Base-by-base conservation (phyloP, 129 eudicot species). In the Chrysanthemum lavandulifolium region DNA sequence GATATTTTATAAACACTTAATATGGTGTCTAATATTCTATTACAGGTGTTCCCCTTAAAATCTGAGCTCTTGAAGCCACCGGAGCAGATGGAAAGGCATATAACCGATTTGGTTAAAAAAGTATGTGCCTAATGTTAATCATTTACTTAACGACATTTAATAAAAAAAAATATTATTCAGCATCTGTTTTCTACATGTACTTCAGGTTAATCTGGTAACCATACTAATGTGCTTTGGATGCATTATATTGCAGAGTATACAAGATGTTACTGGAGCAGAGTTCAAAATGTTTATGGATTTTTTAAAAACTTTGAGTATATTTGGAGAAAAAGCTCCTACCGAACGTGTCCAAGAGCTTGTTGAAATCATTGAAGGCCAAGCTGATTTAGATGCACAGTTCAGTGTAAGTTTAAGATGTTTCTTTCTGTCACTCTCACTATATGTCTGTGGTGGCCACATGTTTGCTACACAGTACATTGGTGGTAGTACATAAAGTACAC, bases 221-320 rank as follows among this genome's bases (percentile, higher is more conserved):
- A 49, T 36, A 45, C 59, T 48, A 63, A 60, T 63, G 47, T 54
- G 36, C n/a, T 67, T 65, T 69, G 4, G 61, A 29, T 33, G n/a
- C 40, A 18, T 73, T 53, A n/a, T 68, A 51, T 80, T 89, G 70
- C 90, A 93, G 98, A 89, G 97, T 75, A 78, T 89, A 73, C 97
- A 87, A 85, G 98, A 93, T 86, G 98, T 93, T 52, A 89, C 96
- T 13, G 97, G 97, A 60, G 88, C 87, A 5, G 98, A 93, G 65
- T 93, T 93, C 76, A 86, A 89, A 81, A 89, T 93, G 97, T 87
- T 93, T 18, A 89, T 93, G 87, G 95, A 93, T 78, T 93, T 93
- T 81, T 79, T 93, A 64, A 89, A 82, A 78, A 87, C 91, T 85
- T 85, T 93, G 84, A 84, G 53, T 77, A 73, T 89, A 72, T 93